A percentile compares a stretch with the other conserved stretches of the same genome.
phyloP scores from a whole-genome alignment of 495 filamentous ascomycete genomes.

The Rusavskia elegans region DNA sequence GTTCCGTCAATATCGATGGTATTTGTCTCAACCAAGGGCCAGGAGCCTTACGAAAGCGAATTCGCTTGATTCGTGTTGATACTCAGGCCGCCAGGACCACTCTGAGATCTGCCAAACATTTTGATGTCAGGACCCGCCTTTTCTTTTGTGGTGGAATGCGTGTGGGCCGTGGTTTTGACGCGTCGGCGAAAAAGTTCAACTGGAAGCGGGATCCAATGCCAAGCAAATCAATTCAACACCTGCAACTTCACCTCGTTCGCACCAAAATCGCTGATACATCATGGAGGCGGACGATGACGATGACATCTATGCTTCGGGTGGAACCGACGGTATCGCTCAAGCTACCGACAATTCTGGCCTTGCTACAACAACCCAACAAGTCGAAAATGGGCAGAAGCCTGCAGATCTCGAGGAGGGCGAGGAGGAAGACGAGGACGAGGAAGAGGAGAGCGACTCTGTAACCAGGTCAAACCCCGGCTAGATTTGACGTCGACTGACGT shows the following conservation, averaged over 20 bases:
- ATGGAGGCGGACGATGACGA: conserved; percentile 36
- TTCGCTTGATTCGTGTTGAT: conserved; percentile 67
- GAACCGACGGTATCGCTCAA: conserved; percentile 18
- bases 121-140: neutral
- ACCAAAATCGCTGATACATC: neutral
- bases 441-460: conserved; percentile 36
- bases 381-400: conserved; percentile 29
- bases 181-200: neutral
- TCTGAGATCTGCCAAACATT: conserved; percentile 12
- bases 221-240: too few relatives aligned
- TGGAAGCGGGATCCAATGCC: too few relatives aligned
- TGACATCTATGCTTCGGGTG: conserved; percentile 36
- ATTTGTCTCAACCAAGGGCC: too few relatives aligned
- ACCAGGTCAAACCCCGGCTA: conserved; percentile 11
- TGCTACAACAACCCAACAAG: conserved; percentile 12
- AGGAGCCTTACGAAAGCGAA: conserved; percentile 47
- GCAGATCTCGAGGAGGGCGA: conserved; percentile 55
- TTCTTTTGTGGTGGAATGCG: neutral
- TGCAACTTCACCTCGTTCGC: too few relatives aligned
- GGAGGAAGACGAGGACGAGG: conserved; percentile 61
- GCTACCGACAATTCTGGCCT: conserved; percentile 5
- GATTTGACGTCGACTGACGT: conserved; percentile 8
- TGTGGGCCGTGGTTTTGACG: neutral
- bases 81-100: conserved; percentile 38
- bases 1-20: neutral